Evolutionary conservation across 2,329 filamentous ascomycete species (phyloP), one percentile per base, ranked within the genome.

Genomic region (Thelonectria discophora): DNA sequence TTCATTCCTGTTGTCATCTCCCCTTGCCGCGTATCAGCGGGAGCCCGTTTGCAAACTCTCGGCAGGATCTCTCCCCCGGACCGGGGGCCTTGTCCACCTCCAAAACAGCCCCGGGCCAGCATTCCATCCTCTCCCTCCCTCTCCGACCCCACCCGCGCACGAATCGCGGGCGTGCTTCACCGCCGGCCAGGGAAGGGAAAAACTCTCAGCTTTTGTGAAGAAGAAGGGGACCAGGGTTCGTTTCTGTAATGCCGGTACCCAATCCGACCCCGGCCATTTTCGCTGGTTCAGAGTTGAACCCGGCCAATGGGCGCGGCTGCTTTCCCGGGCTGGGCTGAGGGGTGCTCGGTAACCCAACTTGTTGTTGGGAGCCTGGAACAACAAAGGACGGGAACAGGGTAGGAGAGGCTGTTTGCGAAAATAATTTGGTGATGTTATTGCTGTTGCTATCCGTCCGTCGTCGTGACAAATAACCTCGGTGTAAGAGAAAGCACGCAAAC

Each of bases 111-210:
- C n/a, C n/a, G n/a, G n/a, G n/a, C n/a, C n/a, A n/a, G n/a, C n/a
- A n/a, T n/a, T n/a, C n/a, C n/a, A n/a, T n/a, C n/a, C n/a, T n/a
- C n/a, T n/a, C n/a, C 21, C 51, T 46, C 24, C 21, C 21, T 17
- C 5, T 21, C 42, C 8, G 17, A 3, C 15, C 21, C 43, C 43
- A 30, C 20, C 18, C 21, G 45, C 54, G 58, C 58, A 60, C 58
- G 58, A 60, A 60, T 55, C 46, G 52, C 48, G 46, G 46, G 47
- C 58, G 49, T 47, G 52, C 58, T 56, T 60, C 58, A 60, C 58
- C 58, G 58, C 58, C 58, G 52, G 58, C 58, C 21, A 42, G 58
- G 58, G 42, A 18, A 13, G 15, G 18, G 40, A n/a, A 46, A 12
- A 24, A 39, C 3, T 27, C 10, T 7, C 21, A 46, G 20, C 17